phyloP scores from a whole-genome alignment of 129 eudicot species.

The Cynara cardunculus region DNA sequence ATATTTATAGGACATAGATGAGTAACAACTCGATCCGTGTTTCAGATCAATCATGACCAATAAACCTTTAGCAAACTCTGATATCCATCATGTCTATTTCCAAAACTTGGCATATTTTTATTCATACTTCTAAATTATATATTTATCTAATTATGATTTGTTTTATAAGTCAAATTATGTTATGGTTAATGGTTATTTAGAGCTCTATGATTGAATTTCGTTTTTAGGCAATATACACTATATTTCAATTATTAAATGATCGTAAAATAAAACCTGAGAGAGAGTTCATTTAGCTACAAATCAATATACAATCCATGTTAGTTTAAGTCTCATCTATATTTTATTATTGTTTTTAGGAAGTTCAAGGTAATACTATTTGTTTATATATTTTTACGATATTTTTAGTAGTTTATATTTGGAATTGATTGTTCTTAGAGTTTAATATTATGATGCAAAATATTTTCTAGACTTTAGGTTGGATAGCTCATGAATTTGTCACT shows the following conservation, averaged over 20 bases:
- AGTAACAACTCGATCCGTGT: slow-evolving; percentile 83
- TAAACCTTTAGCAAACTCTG: slow-evolving; percentile 53
- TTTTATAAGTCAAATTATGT: not conserved
- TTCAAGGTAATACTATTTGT: not conserved
- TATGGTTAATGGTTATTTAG: not conserved
- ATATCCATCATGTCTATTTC: slow-evolving; percentile 25
- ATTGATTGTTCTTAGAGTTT: no score
- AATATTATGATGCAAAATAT: no score
- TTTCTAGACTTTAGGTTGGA: no score
- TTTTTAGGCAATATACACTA: slow-evolving; percentile 58
- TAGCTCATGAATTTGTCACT: no score
- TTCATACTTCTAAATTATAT: no score
- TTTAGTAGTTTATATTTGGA: no score
- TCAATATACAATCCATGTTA: slow-evolving; percentile 34
- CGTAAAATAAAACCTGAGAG: not conserved
- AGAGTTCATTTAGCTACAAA: not conserved
- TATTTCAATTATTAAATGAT: slow-evolving; percentile 43
- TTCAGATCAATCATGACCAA: slow-evolving; percentile 64
- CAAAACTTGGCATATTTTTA: not conserved
- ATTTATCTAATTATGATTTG: no score
- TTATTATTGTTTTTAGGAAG: no score
- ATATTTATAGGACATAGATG: slow-evolving; percentile 36
- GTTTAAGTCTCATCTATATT: not conserved
- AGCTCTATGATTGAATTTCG: slow-evolving; percentile 51
- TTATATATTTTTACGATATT: no score